Conservation (phyloP, 2,329 filamentous ascomycete genomes). For the Fusarium virguliforme region DNA sequence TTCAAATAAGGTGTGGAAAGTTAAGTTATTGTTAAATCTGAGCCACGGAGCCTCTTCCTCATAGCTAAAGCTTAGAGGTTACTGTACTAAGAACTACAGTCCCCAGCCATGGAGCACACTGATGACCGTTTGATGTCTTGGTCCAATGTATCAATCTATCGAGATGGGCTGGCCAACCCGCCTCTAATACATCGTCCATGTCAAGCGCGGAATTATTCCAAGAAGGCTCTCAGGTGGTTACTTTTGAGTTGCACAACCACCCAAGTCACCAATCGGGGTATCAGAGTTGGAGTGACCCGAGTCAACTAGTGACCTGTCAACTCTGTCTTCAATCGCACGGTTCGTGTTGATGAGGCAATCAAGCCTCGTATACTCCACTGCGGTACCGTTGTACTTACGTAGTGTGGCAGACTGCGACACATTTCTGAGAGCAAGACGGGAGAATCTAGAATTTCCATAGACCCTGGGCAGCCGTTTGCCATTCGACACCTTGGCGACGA, state of each 20-base stretch:
- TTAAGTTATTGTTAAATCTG: neutral
- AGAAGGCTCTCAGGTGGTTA: neutral
- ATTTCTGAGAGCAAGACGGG: neutral
- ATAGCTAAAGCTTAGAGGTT: neutral
- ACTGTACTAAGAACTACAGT: neutral
- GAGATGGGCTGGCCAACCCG: neutral
- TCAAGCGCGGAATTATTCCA: neutral
- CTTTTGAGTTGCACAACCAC: neutral
- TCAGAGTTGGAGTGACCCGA: neutral
- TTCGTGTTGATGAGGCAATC: neutral
- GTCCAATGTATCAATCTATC: neutral
- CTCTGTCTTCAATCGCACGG: neutral
- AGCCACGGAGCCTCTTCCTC: neutral
- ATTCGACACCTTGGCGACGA: slow-evolving; percentile 18
- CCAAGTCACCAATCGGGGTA: neutral
- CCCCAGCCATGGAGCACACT: neutral
- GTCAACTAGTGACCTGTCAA: slow-evolving; percentile 3
- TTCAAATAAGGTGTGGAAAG: slow-evolving; percentile 13
- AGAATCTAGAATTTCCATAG: slow-evolving; percentile 11
- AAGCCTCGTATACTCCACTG: neutral
- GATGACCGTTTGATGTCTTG: neutral
- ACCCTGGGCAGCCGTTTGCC: neutral
- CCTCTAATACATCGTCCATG: neutral
- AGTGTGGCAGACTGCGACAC: slow-evolving; percentile 1
- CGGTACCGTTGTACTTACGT: neutral